These are phyloP conservation scores for Dendrobium nobile DNA, from an alignment of 106 monocot species.

Conservation along the genomic window DNA sequence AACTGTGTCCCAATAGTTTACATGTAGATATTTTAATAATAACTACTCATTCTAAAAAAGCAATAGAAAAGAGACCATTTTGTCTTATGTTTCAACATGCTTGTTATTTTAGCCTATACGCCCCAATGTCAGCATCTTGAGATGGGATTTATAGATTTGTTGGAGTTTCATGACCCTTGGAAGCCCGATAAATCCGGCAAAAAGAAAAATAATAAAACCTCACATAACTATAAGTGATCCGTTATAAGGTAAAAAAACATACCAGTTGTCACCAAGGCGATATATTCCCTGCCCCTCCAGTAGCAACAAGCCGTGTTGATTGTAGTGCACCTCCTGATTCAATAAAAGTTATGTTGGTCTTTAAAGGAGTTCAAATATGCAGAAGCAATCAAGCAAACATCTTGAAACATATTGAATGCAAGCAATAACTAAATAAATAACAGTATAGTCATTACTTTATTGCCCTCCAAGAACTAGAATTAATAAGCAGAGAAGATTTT, in stretches of 20 bases:
- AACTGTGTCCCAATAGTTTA: neutral
- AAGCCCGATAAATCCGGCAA: neutral
- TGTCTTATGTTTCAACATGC: neutral
- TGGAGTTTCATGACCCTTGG: neutral
- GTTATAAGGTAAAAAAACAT: conserved; percentile 5
- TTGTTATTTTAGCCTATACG: neutral
- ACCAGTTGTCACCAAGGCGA: conserved; percentile 88
- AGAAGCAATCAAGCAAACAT: neutral
- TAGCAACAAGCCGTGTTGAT: conserved; percentile 93
- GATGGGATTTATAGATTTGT: neutral
- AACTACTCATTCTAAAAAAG: neutral
- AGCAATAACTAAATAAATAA: neutral
- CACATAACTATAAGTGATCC: neutral
- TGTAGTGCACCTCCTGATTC: conserved; percentile 91
- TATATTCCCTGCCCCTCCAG: conserved; percentile 97
- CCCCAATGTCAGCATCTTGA: neutral
- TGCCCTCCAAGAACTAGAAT: neutral
- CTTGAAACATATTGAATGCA: neutral
- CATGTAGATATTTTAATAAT: neutral
- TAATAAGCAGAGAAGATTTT: neutral
- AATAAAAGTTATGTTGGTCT: neutral
- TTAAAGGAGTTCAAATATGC: neutral
- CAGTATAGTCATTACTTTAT: neutral
- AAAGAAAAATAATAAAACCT: neutral
- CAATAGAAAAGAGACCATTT: neutral